Percentiles rank a stretch among this genome's conserved stretches.
phyloP scores from a whole-genome alignment of 495 filamentous ascomycete genomes.

The Trichocladium antarcticum region DNA sequence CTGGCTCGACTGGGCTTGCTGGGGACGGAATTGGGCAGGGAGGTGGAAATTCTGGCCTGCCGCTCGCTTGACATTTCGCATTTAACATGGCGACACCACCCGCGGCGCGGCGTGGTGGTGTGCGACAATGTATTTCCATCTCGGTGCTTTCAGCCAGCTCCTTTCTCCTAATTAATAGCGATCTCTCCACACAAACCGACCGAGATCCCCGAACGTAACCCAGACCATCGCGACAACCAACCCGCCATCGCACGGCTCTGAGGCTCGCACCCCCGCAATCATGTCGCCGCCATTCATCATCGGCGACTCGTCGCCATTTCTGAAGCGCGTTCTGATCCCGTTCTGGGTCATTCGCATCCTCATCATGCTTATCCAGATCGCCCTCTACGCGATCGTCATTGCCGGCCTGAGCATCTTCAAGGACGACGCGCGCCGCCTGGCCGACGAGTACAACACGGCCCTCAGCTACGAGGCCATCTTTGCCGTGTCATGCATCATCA shows the following conservation, averaged over 20 bases:
- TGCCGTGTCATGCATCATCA: conserved; percentile 13
- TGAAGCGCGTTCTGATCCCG: conserved; percentile 56
- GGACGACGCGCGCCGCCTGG: conserved; percentile 5
- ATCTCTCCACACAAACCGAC: no score
- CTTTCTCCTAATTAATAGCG: no score
- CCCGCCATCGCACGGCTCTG: background rate
- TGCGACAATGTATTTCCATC: no score
- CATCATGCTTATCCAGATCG: conserved; percentile 21
- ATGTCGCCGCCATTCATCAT: conserved; percentile 18
- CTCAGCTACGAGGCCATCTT: conserved; percentile 4
- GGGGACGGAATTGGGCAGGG: no score
- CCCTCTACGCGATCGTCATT: conserved; percentile 15
- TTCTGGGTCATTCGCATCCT: conserved; percentile 80
- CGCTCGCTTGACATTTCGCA: background rate
- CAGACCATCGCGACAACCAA: no score
- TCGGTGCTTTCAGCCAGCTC: no score
- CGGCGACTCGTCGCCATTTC: conserved; percentile 28
- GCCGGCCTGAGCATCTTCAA: conserved; percentile 10
- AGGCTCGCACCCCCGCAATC: background rate
- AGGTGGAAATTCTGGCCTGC: background rate
- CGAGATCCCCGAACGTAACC: no score
- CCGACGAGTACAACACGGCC: conserved; percentile 12
- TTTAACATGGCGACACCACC: no score
- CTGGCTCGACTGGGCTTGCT: no score
- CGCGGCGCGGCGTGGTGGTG: no score